Evolutionary conservation across 495 filamentous ascomycete genomes (phyloP).

Genomic region (Podospora sp.): DNA sequence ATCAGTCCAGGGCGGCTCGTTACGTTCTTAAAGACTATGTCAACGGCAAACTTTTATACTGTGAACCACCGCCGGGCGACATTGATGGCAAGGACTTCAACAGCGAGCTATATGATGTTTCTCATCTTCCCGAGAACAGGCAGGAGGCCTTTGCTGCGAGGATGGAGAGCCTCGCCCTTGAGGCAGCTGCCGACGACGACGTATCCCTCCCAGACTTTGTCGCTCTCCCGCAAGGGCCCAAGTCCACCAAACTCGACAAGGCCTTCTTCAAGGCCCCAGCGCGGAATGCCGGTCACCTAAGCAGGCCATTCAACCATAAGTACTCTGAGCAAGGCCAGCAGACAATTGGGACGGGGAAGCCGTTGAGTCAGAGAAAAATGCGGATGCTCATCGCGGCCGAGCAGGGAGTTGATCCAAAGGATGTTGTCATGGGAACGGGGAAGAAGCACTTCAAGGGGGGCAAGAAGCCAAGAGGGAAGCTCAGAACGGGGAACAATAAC

Average conservation of each 20-base stretch:
- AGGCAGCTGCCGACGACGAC: slow-evolving; percentile 44
- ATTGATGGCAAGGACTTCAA: slow-evolving; percentile 82
- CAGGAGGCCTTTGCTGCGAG: slow-evolving; percentile 59
- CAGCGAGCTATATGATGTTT: slow-evolving; percentile 77
- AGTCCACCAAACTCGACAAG: slow-evolving; percentile 77
- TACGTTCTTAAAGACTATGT: slow-evolving; percentile 97
- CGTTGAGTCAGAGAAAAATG: slow-evolving; percentile 80
- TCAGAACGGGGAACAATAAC: slow-evolving; percentile 25
- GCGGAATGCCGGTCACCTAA: slow-evolving; percentile 65
- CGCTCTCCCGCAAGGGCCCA: slow-evolving; percentile 57
- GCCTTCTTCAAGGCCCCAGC: slow-evolving; percentile 77
- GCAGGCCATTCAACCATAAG: slow-evolving; percentile 80
- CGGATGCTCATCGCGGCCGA: slow-evolving; percentile 83
- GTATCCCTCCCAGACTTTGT: slow-evolving; percentile 50
- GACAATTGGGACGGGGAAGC: slow-evolving; percentile 55
- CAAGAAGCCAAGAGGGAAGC: slow-evolving; percentile 60
- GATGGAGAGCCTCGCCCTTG: slow-evolving; percentile 44
- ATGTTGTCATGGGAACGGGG: slow-evolving; percentile 65
- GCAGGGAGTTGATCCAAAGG: slow-evolving; percentile 79
- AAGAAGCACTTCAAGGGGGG: slow-evolving; percentile 97
- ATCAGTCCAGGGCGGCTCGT: slow-evolving; percentile 88
- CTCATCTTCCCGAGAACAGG: slow-evolving; percentile 74
- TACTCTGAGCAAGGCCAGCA: slow-evolving; percentile 77
- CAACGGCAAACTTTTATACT: slow-evolving; percentile 90
- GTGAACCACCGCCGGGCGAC: slow-evolving; percentile 79